Evolutionary conservation across 1,139 yeast genomes (phyloP).

Genomic region (Sugiyamaella neomexicana): DNA sequence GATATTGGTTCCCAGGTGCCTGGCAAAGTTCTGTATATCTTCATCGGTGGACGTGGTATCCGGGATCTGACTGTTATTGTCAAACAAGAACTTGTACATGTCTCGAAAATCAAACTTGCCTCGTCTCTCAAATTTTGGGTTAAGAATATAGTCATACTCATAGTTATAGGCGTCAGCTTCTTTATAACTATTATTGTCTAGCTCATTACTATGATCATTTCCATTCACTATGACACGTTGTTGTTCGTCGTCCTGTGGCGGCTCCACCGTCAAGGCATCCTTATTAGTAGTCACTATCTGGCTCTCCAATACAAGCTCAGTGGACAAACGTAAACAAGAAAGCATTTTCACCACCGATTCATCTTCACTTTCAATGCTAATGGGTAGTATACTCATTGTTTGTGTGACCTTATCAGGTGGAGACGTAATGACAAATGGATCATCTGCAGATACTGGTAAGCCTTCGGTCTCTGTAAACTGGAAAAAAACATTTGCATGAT

Average conservation of each 20-base stretch:
- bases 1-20: constrained; percentile 19
- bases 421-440: constrained; percentile 41
- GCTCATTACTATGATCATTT: not conserved
- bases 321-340: constrained; percentile 22
- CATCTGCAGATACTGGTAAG: constrained; percentile 45
- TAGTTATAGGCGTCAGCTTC: not conserved
- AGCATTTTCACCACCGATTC: constrained; percentile 1
- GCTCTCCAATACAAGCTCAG: constrained; percentile 33
- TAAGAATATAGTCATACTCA: constrained; percentile 14
- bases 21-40: constrained; percentile 16
- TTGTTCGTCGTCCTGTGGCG: not conserved
- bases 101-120: constrained; percentile 21
- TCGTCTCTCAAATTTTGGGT: constrained; percentile 1
- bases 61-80: constrained; percentile 14
- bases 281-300: constrained; percentile 22
- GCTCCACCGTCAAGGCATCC: not conserved
- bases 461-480: constrained; percentile 47
- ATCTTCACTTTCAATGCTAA: constrained; percentile 15
- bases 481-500: constrained; percentile 47
- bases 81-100: constrained; percentile 22
- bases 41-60: constrained; percentile 3
- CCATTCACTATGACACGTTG: not conserved
- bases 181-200: not conserved
- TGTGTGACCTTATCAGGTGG: constrained; percentile 21
- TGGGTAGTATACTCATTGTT: constrained; percentile 19